Percentiles rank a stretch among this genome's conserved stretches.
These are phyloP conservation scores for Purpureocillium lavendulum DNA, from an alignment of 2,329 filamentous ascomycete genomes.

Conservation along the genomic window DNA sequence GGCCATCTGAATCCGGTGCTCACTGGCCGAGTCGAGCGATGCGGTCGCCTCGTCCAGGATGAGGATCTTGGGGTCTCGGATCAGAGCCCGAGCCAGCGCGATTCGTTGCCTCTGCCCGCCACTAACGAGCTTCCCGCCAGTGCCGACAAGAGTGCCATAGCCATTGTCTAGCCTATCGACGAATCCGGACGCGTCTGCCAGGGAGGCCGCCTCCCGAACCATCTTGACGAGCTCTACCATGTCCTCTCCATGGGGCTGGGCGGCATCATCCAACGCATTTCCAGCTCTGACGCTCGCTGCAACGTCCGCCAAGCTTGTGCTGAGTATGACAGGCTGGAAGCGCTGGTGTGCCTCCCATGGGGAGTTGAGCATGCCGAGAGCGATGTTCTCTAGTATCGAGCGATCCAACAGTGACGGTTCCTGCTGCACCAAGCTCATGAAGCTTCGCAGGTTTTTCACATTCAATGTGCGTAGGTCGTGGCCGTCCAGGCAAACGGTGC, in stretches of 20 bases:
- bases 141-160: constrained; percentile 44
- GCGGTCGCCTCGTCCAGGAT: constrained; percentile 56
- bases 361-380: constrained; percentile 38
- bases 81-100: constrained; percentile 48
- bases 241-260: constrained; percentile 31
- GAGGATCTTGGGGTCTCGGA: constrained; percentile 47
- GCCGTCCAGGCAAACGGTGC: constrained; percentile 38
- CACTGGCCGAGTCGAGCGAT: constrained; percentile 49
- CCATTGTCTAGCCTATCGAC: constrained; percentile 46
- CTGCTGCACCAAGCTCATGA: constrained; percentile 36
- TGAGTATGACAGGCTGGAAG: constrained; percentile 38
- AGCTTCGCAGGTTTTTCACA: constrained; percentile 31
- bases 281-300: constrained; percentile 44
- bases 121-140: constrained; percentile 44
- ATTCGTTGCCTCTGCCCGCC: constrained; percentile 55
- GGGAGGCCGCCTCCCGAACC: constrained; percentile 40
- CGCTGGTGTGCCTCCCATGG: constrained; percentile 26
- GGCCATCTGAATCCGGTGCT: constrained; percentile 43
- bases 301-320: constrained; percentile 39
- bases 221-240: constrained; percentile 30
- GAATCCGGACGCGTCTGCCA: constrained; percentile 52
- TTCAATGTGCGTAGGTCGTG: constrained; percentile 39
- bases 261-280: constrained; percentile 33
- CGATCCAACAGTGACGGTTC: constrained; percentile 35
- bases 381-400: constrained; percentile 43